Base-by-base conservation (phyloP, 805 yeast species). In the Cyberlindnera xylosilytica region DNA sequence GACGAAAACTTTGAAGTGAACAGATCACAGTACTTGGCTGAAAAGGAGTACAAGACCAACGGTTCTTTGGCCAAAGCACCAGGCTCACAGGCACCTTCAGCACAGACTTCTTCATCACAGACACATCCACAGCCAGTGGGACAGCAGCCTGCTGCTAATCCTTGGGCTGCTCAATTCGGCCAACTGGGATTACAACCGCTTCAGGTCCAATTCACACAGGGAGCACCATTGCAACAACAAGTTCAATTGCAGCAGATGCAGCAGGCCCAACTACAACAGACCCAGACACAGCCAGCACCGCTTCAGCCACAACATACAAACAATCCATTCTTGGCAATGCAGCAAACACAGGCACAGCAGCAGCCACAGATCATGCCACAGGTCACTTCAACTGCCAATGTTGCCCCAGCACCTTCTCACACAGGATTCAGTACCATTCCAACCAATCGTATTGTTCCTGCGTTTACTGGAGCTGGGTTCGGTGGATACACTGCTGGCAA, bases 1-100 rank as follows among this genome's bases (percentile, higher is more conserved):
- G 97, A 91, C 58, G 88, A 90, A 8, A 81, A 83, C 53, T 88
- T 88, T 63, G 96, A 88, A 52, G 65, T 68, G 8, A 88, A 87
- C 60, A 76, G 95, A 61, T 69, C 80, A 46, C 95, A 86, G 57
- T 88, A 85, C 56, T 63, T 87, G 48, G 79, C 79, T 30, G 91
- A 86, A 54, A 81, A 77, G 62, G 73, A 68, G 39, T 70, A 63
- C 18, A 70, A 72, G 34, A 39, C 34, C 7, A 42, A 36, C 27
- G 46, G 51, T 4, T 28, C 45, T 3, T 16, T 42, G 9, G 20
- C 41, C 24, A 15, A 29, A 28, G 16, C 36, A n/a, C 34, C 38
- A n/a, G 27, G 24, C 12, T 8, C 32, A 6, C 12, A 34, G 6
- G 34, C 41, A n/a, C 27, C 28, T 3, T 39, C 37, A 8, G 38